A percentile compares a stretch with the other conserved stretches of the same genome.
Conservation (phyloP, 2,329 filamentous ascomycete species). For the Pezizomycotina sp. region DNA sequence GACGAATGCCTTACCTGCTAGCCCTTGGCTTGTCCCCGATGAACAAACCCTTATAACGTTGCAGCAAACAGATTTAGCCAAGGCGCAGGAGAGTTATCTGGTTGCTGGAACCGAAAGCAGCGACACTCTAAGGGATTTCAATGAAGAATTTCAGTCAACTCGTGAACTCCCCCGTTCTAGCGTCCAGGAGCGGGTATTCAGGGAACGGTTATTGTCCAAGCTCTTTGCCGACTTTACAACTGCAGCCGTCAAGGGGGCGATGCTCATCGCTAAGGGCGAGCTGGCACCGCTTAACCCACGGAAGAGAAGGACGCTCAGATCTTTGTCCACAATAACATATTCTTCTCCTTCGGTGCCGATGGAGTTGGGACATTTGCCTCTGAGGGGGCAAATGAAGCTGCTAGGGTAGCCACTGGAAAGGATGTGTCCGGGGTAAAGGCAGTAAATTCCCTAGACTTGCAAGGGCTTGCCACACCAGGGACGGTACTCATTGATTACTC, state of each 20-base stretch:
- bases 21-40: constrained; percentile 74
- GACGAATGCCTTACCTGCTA: constrained; percentile 81
- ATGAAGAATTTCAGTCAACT: constrained; percentile 96
- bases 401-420: constrained; percentile 87
- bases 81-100: constrained; percentile 83
- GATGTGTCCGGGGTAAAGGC: constrained; percentile 86
- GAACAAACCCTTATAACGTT: too few species aligned
- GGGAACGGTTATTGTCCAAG: constrained; percentile 84
- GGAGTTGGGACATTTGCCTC: constrained; percentile 93
- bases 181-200: constrained; percentile 88
- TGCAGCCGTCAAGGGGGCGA: constrained; percentile 77
- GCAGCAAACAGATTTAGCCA: constrained; percentile 51
- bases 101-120: constrained; percentile 83
- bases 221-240: constrained; percentile 97
- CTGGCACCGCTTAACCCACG: constrained; percentile 83
- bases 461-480: constrained; percentile 82
- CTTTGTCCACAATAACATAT: constrained; percentile 98
- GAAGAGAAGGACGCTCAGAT: constrained; percentile 88
- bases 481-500: constrained; percentile 93
- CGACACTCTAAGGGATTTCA: constrained; percentile 93
- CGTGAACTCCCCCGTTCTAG: constrained; percentile 84
- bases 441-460: constrained; percentile 93
- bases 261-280: constrained; percentile 81
- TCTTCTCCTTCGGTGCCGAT: constrained; percentile 96
- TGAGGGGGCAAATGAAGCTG: constrained; percentile 91